Percentiles rank a stretch among this genome's conserved stretches.
phyloP scores from a whole-genome alignment of 2,329 filamentous ascomycete species.

The Aspergillus novoparasiticus region DNA sequence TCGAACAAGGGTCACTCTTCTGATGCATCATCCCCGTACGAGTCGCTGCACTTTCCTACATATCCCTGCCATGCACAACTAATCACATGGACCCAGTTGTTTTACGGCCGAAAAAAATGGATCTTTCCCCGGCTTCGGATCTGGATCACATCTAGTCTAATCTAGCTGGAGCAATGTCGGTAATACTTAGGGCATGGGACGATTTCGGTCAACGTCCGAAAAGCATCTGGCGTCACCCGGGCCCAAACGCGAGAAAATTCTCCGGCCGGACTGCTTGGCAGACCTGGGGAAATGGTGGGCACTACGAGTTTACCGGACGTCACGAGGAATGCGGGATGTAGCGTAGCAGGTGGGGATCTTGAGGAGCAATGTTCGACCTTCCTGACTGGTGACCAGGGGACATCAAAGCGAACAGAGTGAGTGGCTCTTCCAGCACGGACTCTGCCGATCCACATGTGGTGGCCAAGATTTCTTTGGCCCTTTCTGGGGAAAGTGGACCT shows the following conservation, averaged over 20 bases:
- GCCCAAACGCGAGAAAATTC: neutral
- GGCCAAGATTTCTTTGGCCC: conserved; percentile 2
- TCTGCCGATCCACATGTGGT: conserved; percentile 4
- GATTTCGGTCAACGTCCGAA: conserved; percentile 10
- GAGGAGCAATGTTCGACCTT: neutral
- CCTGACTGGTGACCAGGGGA: neutral
- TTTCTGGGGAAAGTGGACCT: neutral
- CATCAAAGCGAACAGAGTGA: neutral
- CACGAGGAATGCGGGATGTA: conserved; percentile 2
- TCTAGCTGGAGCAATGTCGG: neutral
- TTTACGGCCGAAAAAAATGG: neutral
- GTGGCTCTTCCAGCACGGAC: neutral
- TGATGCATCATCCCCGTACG: neutral
- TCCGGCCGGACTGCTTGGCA: neutral
- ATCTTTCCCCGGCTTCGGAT: neutral
- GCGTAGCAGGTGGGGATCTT: neutral
- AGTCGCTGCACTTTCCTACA: neutral
- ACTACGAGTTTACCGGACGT: conserved; percentile 1
- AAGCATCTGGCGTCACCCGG: conserved; percentile 1
- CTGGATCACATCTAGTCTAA: neutral
- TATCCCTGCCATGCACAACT: no score
- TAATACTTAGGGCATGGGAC: neutral
- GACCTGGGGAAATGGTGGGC: conserved; percentile 9
- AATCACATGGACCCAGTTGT: neutral
- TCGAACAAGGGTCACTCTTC: neutral